Evolutionary conservation across 2,329 filamentous ascomycete genomes (phyloP).

Genomic region (Seiridium unicorne): DNA sequence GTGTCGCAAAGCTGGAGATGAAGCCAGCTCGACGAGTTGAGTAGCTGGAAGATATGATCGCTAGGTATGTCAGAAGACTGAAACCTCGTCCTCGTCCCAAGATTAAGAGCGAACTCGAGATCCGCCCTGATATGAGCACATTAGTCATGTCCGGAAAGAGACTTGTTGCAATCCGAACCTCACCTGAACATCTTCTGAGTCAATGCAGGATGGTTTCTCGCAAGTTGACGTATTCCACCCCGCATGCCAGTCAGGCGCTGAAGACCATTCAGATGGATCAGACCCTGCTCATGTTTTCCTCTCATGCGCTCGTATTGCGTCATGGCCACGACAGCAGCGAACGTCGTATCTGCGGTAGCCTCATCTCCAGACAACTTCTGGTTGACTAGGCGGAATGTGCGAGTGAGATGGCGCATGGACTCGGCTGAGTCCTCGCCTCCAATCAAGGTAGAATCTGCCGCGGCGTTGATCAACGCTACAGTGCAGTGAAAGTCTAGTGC

Average conservation of each 20-base stretch:
- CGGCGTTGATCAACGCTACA: slow-evolving; percentile 19
- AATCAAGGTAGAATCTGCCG: background rate
- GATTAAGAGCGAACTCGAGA: slow-evolving; percentile 21
- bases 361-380: slow-evolving; percentile 20
- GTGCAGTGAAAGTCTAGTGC: slow-evolving; percentile 22
- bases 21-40: background rate
- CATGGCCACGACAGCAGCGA: slow-evolving; percentile 26
- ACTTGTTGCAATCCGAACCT: background rate
- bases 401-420: slow-evolving; percentile 22
- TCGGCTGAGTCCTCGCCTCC: slow-evolving; percentile 12
- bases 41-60: slow-evolving; percentile 6
- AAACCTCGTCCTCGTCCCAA: slow-evolving; percentile 17
- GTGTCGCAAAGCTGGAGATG: background rate
- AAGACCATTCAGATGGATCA: slow-evolving; percentile 28
- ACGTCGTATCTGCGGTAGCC: slow-evolving; percentile 22
- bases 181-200: slow-evolving; percentile 18
- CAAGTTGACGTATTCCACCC: slow-evolving; percentile 24
- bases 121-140: slow-evolving; percentile 13
- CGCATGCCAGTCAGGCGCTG: slow-evolving; percentile 26
- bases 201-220: slow-evolving; percentile 12
- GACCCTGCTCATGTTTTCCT: slow-evolving; percentile 16
- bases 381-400: slow-evolving; percentile 26
- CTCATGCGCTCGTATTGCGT: slow-evolving; percentile 22
- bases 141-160: background rate
- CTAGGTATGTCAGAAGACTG: slow-evolving; percentile 3